A percentile compares a stretch with the other conserved stretches of the same genome.
Conservation (phyloP, 768 basidiomycete species). For the Lactarius vividus region DNA sequence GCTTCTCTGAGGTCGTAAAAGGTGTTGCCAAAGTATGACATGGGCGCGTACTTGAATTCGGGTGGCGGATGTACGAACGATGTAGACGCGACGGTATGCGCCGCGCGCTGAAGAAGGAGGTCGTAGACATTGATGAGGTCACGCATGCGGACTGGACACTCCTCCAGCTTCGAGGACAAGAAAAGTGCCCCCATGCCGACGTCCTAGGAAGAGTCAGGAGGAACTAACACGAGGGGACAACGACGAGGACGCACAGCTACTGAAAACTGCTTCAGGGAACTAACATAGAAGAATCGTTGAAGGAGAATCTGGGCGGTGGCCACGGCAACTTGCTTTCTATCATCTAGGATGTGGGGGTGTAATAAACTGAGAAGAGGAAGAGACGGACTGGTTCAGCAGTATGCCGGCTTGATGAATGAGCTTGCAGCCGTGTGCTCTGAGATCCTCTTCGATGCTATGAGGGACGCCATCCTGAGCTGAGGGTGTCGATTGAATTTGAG, state of each 20-base stretch:
- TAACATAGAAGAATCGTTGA: conserved; percentile 95
- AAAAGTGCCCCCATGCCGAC: conserved; percentile 87
- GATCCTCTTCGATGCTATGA: conserved; percentile 76
- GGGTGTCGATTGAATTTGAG: conserved; percentile 76
- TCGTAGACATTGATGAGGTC: conserved; percentile 95
- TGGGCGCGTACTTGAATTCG: conserved; percentile 67
- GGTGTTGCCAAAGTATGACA: conserved; percentile 84
- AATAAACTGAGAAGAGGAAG: neutral
- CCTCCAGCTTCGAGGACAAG: conserved; percentile 88
- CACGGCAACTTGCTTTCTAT: conserved; percentile 94
- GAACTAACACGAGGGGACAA: neutral
- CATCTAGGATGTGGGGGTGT: conserved; percentile 9
- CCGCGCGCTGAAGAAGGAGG: conserved; percentile 73
- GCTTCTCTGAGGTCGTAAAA: conserved; percentile 97
- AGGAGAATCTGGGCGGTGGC: conserved; percentile 96
- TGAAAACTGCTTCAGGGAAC: conserved; percentile 92
- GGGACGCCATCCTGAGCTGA: conserved; percentile 83
- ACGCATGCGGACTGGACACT: conserved; percentile 86
- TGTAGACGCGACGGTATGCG: conserved; percentile 45
- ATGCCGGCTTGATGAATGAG: conserved; percentile 94
- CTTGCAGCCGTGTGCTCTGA: conserved; percentile 89
- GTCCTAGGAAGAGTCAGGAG: conserved; percentile 48
- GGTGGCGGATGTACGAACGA: conserved; percentile 35
- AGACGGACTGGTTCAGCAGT: conserved; percentile 78
- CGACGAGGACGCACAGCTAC: conserved; percentile 64